Conservation (phyloP, 441 rosid species). For the Adansonia rubrostipa region DNA sequence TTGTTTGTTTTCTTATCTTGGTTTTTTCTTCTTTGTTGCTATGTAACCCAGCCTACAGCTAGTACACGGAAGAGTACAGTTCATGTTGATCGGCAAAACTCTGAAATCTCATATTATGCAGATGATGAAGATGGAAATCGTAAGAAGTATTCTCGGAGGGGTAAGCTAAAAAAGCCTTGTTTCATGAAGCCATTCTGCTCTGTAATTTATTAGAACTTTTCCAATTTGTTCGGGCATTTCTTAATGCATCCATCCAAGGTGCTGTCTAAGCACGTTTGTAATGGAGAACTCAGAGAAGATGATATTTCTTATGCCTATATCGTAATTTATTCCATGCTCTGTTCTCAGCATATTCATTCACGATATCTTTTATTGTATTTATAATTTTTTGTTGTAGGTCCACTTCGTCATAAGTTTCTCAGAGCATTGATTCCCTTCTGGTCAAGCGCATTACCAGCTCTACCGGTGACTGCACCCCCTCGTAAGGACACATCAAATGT, state of each 20-base stretch:
- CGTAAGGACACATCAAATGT: conserved; percentile 71
- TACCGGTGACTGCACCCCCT: conserved; percentile 95
- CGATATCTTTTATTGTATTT: not conserved
- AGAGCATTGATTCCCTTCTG: conserved; percentile 96
- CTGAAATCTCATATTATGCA: conserved; percentile 79
- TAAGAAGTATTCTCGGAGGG: conserved; percentile 88
- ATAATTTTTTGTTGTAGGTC: conserved; percentile 53
- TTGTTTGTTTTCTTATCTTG: conserved; percentile 26
- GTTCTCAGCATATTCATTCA: not conserved
- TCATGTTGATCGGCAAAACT: conserved; percentile 74
- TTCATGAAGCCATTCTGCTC: not conserved
- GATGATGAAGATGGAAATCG: conserved; percentile 93
- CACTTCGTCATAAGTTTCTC: conserved; percentile 88
- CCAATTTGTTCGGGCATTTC: conserved; percentile 7
- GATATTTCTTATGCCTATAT: not conserved
- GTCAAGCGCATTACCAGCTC: conserved; percentile 93
- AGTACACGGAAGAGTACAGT: conserved; percentile 82
- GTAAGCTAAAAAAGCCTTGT: conserved; percentile 43
- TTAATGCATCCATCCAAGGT: conserved; percentile 3
- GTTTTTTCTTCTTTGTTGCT: conserved; percentile 22
- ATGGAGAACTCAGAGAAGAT: conserved; percentile 1
- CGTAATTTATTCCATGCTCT: not conserved
- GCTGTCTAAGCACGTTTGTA: not conserved
- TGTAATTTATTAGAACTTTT: conserved; percentile 1
- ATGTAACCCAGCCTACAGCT: conserved; percentile 66